These are phyloP conservation scores for Xylariaceae sp. DNA, from an alignment of 2,329 filamentous ascomycete genomes.

Conservation along the genomic window DNA sequence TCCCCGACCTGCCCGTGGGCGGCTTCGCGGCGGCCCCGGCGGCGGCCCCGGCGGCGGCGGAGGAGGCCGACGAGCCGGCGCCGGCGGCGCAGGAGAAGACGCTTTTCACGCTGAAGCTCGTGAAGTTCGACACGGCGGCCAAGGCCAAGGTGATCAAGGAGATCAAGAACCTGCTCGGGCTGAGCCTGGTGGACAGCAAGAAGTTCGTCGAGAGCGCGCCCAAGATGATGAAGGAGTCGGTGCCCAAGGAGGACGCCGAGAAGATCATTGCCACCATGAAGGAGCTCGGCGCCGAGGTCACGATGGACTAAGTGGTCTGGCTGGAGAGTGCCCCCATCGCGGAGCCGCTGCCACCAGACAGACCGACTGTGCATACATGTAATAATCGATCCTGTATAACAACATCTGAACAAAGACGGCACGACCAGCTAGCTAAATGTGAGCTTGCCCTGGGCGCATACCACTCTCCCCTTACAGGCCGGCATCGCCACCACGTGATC, in stretches of 20 bases:
- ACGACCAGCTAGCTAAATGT: constrained; percentile 6
- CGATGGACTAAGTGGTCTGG: constrained; percentile 66
- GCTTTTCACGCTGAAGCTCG: constrained; percentile 91
- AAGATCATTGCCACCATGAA: constrained; percentile 97
- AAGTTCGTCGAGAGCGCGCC: constrained; percentile 99
- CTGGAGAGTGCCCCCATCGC: background rate
- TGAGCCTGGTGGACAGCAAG: constrained; percentile 98
- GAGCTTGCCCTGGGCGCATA: too few species aligned
- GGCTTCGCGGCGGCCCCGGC: constrained; percentile 71
- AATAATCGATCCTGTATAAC: constrained; percentile 26
- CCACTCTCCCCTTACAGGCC: too few species aligned
- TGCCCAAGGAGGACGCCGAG: constrained; percentile 97
- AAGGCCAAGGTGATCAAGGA: constrained; percentile 99
- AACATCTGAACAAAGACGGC: constrained; percentile 11
- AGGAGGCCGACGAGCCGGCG: constrained; percentile 83
- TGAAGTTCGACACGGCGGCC: constrained; percentile 75
- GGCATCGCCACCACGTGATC: too few species aligned
- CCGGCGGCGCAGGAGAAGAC: constrained; percentile 91
- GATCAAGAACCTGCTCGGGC: constrained; percentile 88
- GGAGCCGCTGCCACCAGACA: constrained; percentile 2
- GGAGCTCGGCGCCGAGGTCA: constrained; percentile 78
- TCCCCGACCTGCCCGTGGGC: constrained; percentile 93
- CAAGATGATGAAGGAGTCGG: constrained; percentile 98
- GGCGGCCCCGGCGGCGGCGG: constrained; percentile 52
- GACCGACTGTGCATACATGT: constrained; percentile 23